Conservation (phyloP, 805 yeast genomes). For the Vanderwaltozyma verrucispora region DNA sequence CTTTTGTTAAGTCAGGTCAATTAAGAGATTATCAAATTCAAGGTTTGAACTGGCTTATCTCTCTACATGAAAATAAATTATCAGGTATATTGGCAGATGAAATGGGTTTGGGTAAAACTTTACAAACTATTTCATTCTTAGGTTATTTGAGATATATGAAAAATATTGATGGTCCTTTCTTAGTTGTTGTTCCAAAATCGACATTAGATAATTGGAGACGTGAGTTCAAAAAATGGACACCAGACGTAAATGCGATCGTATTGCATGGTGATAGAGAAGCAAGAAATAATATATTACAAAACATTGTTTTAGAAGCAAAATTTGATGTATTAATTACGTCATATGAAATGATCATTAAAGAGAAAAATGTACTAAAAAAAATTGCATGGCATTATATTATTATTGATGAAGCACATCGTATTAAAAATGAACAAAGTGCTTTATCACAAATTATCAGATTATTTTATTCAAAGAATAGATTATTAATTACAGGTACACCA, state of each 20-base stretch:
- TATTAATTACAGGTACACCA: constrained; percentile 93
- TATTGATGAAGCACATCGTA: constrained; percentile 95
- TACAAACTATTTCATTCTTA: constrained; percentile 86
- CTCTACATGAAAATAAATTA: constrained; percentile 75
- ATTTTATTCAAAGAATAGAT: constrained; percentile 74
- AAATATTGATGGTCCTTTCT: constrained; percentile 78
- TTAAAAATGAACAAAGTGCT: constrained; percentile 88
- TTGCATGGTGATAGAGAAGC: constrained; percentile 86
- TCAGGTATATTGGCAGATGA: constrained; percentile 96
- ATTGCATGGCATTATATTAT: constrained; percentile 89
- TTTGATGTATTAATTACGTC: constrained; percentile 89
- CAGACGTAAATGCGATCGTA: constrained; percentile 78
- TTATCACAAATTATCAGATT: constrained; percentile 86
- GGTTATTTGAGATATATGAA: constrained; percentile 77
- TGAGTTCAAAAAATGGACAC: constrained; percentile 93
- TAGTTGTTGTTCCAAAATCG: constrained; percentile 89
- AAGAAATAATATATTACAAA: constrained; percentile 49
- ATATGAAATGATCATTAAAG: constrained; percentile 88
- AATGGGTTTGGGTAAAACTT: constrained; percentile 95
- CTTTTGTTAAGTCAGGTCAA: constrained; percentile 56
- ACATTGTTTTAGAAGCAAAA: constrained; percentile 53
- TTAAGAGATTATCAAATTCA: constrained; percentile 89
- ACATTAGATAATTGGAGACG: constrained; percentile 95
- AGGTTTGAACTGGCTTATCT: constrained; percentile 90
- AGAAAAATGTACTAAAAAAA: constrained; percentile 68